These are phyloP conservation scores for Cucurbita moschata DNA, from an alignment of 306 rosid genomes.

Conservation along the genomic window DNA sequence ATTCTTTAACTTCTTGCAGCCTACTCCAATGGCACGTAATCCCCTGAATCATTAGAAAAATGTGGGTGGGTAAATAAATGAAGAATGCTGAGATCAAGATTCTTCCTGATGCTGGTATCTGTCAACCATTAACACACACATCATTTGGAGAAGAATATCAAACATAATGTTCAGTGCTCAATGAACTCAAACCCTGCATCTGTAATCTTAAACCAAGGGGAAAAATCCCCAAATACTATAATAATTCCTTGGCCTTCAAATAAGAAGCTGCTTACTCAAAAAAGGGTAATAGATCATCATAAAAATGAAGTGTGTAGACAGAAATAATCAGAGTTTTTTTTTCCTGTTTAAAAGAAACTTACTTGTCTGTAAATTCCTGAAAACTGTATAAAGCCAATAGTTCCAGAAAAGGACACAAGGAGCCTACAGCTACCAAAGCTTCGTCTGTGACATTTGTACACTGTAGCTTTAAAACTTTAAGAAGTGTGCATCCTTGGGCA, in stretches of 20 bases:
- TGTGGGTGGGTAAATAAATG: not conserved
- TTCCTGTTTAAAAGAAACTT: constrained; percentile 15
- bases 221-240: not conserved
- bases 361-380: constrained; percentile 81
- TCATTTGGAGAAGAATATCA: not conserved
- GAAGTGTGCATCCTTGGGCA: constrained; percentile 56
- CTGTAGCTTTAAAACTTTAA: constrained; percentile 75
- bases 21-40: constrained; percentile 54
- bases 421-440: constrained; percentile 71
- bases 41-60: constrained; percentile 45
- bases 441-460: constrained; percentile 80
- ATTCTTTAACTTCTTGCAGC: constrained; percentile 80
- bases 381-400: constrained; percentile 67
- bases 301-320: not conserved
- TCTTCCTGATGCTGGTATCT: not conserved
- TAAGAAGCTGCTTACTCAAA: not conserved
- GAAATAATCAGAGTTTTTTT: not conserved
- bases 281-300: not conserved
- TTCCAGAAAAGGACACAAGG: constrained; percentile 46
- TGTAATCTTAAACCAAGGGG: not conserved
- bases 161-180: not conserved
- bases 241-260: not conserved
- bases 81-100: not conserved
- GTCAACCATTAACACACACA: not conserved
- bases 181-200: not conserved